A percentile compares a stretch with the other conserved stretches of the same genome.
phyloP scores from a whole-genome alignment of 192 early-diverging fungal species.

The Umbelopsis vinacea region DNA sequence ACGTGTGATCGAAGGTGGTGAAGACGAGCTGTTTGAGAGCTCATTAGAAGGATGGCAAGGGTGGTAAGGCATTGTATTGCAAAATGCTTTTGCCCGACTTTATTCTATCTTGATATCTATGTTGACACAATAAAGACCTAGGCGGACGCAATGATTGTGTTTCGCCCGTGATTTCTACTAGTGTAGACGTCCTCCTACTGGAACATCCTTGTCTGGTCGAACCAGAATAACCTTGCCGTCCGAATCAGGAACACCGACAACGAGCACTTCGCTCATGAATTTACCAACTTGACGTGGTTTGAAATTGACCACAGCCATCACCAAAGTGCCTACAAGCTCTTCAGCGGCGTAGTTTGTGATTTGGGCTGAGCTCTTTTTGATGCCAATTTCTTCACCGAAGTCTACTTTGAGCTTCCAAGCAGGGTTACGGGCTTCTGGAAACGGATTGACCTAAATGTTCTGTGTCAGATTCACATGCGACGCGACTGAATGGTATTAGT shows the following conservation, averaged over 20 bases:
- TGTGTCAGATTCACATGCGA: background rate
- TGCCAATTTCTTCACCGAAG: background rate
- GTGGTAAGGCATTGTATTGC: slow-evolving; percentile 26
- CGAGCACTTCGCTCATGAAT: slow-evolving; percentile 18
- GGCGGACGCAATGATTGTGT: background rate
- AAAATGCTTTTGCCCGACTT: no score
- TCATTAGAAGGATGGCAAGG: slow-evolving; percentile 46
- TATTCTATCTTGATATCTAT: background rate
- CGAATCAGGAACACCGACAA: background rate
- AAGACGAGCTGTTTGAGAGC: slow-evolving; percentile 60
- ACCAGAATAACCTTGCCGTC: background rate
- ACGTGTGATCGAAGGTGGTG: slow-evolving; percentile 71
- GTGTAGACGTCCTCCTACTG: slow-evolving; percentile 5
- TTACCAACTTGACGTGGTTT: slow-evolving; percentile 17
- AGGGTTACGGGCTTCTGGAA: slow-evolving; percentile 7
- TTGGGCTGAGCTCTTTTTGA: slow-evolving; percentile 15
- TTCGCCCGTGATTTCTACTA: background rate
- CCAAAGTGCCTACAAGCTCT: background rate
- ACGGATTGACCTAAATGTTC: background rate
- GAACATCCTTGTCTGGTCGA: slow-evolving; percentile 7
- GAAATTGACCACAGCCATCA: slow-evolving; percentile 21
- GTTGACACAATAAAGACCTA: background rate
- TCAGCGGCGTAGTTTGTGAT: slow-evolving; percentile 5
- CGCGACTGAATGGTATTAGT: background rate
- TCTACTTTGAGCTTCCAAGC: slow-evolving; percentile 20